Conservation (phyloP, 1,139 yeast genomes). For the Saccharomycopsis hybrid region DNA sequence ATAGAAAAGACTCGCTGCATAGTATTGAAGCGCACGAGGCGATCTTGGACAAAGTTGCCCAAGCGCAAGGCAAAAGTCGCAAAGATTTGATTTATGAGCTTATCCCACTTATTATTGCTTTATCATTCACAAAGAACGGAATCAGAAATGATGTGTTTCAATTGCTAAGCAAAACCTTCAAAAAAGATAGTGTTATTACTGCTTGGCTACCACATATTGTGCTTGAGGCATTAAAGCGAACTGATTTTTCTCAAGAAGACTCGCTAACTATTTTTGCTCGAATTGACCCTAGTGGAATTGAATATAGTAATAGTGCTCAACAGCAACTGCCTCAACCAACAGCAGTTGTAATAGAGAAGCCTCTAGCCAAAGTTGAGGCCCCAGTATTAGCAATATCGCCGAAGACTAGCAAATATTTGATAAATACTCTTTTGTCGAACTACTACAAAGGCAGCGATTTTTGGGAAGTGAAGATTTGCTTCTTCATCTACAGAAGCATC, state of each 20-base stretch:
- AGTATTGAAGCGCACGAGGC: too few species aligned
- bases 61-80: constrained; percentile 20
- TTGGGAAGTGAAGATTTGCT: constrained; percentile 36
- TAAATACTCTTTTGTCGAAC: constrained; percentile 7
- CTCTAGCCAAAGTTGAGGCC: too few species aligned
- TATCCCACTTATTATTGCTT: constrained; percentile 25
- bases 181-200: constrained; percentile 20
- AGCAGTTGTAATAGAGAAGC: too few species aligned
- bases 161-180: constrained; percentile 23
- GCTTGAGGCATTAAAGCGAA: constrained; percentile 32
- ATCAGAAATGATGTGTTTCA: constrained; percentile 33
- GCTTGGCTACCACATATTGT: constrained; percentile 31
- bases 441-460: constrained; percentile 22
- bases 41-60: too few species aligned
- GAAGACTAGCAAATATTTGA: constrained; percentile 11
- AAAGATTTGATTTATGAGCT: constrained; percentile 19
- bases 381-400: constrained; percentile 7
- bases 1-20: too few species aligned
- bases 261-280: too few species aligned
- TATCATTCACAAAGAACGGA: constrained; percentile 43
- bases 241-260: constrained; percentile 41
- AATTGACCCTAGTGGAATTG: too few species aligned
- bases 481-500: constrained; percentile 36
- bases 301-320: too few species aligned
- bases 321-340: too few species aligned